A percentile compares a stretch with the other conserved stretches of the same genome.
phyloP scores from a whole-genome alignment of 1,284 basidiomycete genomes.

The Puccinia hordei region DNA sequence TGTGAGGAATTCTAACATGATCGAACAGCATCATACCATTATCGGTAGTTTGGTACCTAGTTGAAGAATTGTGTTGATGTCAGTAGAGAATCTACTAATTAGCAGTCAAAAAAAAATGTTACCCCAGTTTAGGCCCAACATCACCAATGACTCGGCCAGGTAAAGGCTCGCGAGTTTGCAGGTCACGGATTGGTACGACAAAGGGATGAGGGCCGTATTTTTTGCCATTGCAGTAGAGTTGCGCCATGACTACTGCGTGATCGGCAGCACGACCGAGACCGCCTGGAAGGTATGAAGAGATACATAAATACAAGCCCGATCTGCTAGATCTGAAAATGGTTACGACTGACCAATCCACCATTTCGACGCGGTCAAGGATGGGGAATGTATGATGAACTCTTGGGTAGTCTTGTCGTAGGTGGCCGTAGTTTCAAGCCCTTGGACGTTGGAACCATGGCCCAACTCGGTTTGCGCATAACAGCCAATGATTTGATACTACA shows the following conservation, averaged over 20 bases:
- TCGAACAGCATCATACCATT: conserved; percentile 56
- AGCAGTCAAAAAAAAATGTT: not conserved
- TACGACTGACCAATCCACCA: conserved; percentile 69
- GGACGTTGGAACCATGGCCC: conserved; percentile 75
- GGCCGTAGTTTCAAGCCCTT: conserved; percentile 73
- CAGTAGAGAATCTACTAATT: not conserved
- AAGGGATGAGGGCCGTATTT: conserved; percentile 59
- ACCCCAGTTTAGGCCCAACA: conserved; percentile 58
- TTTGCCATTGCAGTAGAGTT: conserved; percentile 57
- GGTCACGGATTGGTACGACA: conserved; percentile 60
- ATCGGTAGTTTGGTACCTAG: conserved; percentile 59
- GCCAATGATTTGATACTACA: conserved; percentile 55
- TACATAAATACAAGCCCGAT: conserved; percentile 55
- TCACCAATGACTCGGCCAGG: conserved; percentile 59
- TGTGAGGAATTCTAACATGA: conserved; percentile 57
- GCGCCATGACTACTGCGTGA: conserved; percentile 61
- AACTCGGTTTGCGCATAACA: conserved; percentile 62
- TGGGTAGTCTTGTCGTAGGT: conserved; percentile 70
- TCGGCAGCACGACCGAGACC: conserved; percentile 60
- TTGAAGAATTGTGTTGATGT: not conserved
- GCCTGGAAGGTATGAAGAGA: conserved; percentile 47
- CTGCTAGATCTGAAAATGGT: conserved; percentile 48
- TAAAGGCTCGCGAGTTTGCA: conserved; percentile 59
- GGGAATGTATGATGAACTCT: conserved; percentile 76
- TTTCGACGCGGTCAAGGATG: conserved; percentile 74